Evolutionary conservation across 2,329 filamentous ascomycete genomes (phyloP).

Genomic region (Sporothrix phasma): DNA sequence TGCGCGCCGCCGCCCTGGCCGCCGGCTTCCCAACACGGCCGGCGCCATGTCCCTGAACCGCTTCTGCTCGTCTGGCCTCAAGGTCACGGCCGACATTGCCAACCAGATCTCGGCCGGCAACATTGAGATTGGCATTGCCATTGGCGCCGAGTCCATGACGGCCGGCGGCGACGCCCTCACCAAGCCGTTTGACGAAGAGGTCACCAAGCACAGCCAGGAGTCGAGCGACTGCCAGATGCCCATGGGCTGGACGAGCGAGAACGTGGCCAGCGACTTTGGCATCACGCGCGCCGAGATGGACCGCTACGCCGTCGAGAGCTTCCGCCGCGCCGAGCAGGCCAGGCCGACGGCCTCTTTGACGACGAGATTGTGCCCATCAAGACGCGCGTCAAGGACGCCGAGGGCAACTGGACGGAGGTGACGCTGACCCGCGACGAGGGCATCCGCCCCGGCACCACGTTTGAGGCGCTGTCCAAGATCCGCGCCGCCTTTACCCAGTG

Average conservation of each 20-base stretch:
- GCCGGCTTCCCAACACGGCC: constrained; percentile 87
- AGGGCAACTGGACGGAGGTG: constrained; percentile 68
- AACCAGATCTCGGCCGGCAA: constrained; percentile 69
- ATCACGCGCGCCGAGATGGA: constrained; percentile 75
- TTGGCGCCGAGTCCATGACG: constrained; percentile 87
- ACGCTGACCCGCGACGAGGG: constrained; percentile 82
- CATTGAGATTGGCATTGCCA: constrained; percentile 79
- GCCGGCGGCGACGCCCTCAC: constrained; percentile 59
- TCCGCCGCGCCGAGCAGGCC: constrained; percentile 79
- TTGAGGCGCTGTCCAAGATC: constrained; percentile 72
- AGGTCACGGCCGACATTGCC: constrained; percentile 90
- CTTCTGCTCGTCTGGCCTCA: constrained; percentile 94
- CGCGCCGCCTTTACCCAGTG: constrained; percentile 83
- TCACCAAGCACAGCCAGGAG: constrained; percentile 63
- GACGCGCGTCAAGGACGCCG: constrained; percentile 71
- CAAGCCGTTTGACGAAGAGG: constrained; percentile 65
- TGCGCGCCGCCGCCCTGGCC: constrained; percentile 77
- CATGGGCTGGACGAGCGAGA: constrained; percentile 98
- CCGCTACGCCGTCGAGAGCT: constrained; percentile 76
- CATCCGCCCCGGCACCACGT: constrained; percentile 80
- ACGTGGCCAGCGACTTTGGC: constrained; percentile 84
- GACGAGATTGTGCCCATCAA: constrained; percentile 90
- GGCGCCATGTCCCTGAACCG: constrained; percentile 77
- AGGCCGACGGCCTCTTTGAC: constrained; percentile 83
- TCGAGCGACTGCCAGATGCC: constrained; percentile 79